phyloP scores from a whole-genome alignment of 768 basidiomycete genomes.

The Neoboletus magnificus region DNA sequence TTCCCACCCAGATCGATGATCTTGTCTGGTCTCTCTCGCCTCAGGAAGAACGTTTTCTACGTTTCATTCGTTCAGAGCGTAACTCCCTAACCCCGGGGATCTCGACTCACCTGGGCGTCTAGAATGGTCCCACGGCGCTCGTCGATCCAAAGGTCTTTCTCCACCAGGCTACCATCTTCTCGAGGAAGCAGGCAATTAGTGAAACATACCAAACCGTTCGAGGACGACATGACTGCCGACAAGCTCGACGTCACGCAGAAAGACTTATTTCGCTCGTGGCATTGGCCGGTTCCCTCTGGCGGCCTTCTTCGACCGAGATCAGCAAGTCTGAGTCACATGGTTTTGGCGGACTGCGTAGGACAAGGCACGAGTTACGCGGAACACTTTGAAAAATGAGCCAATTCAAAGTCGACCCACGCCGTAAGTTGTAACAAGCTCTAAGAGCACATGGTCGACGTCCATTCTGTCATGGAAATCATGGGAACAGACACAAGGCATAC shows the following conservation, averaged over 20 bases:
- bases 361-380: background rate
- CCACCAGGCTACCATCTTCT: constrained; percentile 73
- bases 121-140: constrained; percentile 68
- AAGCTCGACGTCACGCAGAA: constrained; percentile 5
- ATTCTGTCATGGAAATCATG: background rate
- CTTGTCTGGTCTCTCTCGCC: constrained; percentile 56
- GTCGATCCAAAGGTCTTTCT: constrained; percentile 82
- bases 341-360: background rate
- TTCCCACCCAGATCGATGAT: constrained; percentile 71
- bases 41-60: constrained; percentile 66
- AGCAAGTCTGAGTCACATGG: constrained; percentile 15
- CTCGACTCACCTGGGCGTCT: constrained; percentile 59
- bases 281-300: background rate
- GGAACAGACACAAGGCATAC: background rate
- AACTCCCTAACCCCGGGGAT: background rate
- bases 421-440: too few relatives aligned
- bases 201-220: constrained; percentile 78
- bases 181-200: constrained; percentile 80
- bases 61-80: constrained; percentile 2
- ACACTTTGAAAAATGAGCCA: background rate
- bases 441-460: constrained; percentile 14
- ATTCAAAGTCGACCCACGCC: background rate
- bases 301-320: background rate
- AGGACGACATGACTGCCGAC: constrained; percentile 19
- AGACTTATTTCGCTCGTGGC: background rate